phyloP scores from a whole-genome alignment of 1,284 basidiomycete genomes.

The Leccinum angustisporum region DNA sequence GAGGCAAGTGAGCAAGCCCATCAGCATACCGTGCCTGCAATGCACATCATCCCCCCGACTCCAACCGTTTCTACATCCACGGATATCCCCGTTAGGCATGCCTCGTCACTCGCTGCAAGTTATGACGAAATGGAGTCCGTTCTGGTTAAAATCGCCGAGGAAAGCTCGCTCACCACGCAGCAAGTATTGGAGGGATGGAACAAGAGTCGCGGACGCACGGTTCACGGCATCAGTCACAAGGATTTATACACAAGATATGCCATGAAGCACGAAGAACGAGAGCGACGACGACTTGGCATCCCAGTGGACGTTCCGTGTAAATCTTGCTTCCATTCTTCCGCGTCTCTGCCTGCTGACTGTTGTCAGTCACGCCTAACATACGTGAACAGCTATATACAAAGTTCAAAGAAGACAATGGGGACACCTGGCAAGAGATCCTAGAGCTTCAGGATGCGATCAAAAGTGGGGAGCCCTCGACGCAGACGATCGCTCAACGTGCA shows the following conservation, averaged over 20 bases:
- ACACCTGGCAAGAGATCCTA: slow-evolving; percentile 6
- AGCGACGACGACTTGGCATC: background rate
- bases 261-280: background rate
- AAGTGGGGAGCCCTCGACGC: background rate
- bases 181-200: slow-evolving; percentile 3
- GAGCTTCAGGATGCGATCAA: background rate
- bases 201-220: background rate
- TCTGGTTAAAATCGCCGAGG: background rate
- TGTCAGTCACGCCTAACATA: background rate
- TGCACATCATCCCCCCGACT: background rate
- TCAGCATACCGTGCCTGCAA: background rate
- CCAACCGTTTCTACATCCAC: background rate
- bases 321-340: background rate
- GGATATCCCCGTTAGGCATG: background rate
- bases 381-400: background rate
- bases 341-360: background rate
- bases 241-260: background rate
- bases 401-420: slow-evolving; percentile 6
- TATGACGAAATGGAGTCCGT: background rate
- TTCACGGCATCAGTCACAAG: background rate
- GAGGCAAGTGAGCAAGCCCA: background rate
- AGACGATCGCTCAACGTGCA: background rate
- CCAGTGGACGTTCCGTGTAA: background rate
- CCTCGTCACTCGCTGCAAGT: background rate
- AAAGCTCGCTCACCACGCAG: background rate